phyloP scores from a whole-genome alignment of 2,329 filamentous ascomycete genomes.

The Ceratocystis cubensis region DNA sequence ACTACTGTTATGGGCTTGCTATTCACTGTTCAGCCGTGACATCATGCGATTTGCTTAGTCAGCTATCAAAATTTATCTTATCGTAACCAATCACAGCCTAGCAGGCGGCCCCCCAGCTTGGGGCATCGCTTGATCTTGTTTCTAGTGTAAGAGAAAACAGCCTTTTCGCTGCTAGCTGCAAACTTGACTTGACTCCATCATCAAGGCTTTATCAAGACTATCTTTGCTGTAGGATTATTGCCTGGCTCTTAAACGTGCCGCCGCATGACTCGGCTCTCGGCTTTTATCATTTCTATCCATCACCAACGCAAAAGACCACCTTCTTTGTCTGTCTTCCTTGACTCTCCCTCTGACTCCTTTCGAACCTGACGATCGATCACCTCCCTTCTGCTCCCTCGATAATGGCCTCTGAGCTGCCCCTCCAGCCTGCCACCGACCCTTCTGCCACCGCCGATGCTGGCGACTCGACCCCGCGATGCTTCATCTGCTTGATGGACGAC shows the following conservation, averaged over 20 bases:
- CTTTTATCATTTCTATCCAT: too few species aligned
- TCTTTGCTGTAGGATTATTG: too few species aligned
- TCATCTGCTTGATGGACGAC: constrained; percentile 50
- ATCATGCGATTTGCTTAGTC: constrained; percentile 10
- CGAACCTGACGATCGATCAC: neutral
- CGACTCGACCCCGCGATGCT: constrained; percentile 35
- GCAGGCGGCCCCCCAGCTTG: neutral
- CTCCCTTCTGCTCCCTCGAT: neutral
- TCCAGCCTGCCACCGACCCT: neutral
- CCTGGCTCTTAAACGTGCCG: neutral
- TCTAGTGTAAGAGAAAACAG: neutral
- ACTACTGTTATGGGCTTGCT: neutral
- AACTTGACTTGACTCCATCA: too few species aligned
- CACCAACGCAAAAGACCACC: too few species aligned
- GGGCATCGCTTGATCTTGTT: neutral
- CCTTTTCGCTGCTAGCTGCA: neutral
- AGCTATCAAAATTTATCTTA: neutral
- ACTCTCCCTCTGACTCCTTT: neutral
- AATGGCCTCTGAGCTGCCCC: neutral
- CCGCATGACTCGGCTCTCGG: neutral
- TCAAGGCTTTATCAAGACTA: too few species aligned
- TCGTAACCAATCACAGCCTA: neutral
- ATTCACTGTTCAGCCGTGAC: neutral
- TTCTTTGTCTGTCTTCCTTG: neutral
- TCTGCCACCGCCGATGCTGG: constrained; percentile 11